These are phyloP conservation scores for Porcisia deanei DNA, from an alignment of 208 protist genomes.

Conservation along the genomic window DNA sequence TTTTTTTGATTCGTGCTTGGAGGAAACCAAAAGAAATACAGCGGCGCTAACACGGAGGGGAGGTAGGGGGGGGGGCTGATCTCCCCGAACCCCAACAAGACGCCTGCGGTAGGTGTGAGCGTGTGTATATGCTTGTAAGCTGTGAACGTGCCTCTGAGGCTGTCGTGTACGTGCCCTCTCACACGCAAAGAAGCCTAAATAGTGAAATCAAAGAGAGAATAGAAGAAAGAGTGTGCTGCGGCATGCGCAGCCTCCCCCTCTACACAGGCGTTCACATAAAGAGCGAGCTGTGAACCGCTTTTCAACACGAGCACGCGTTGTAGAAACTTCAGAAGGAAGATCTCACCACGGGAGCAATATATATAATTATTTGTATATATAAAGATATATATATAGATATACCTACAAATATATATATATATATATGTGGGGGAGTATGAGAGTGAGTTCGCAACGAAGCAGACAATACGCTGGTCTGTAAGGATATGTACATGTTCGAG, in stretches of 20 bases:
- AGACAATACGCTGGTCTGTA: too few species aligned
- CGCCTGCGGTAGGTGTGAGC: background rate
- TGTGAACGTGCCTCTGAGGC: background rate
- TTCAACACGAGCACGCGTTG: background rate
- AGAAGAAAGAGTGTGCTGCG: background rate
- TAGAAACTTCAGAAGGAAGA: background rate
- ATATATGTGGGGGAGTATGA: too few species aligned
- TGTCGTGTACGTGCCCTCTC: background rate
- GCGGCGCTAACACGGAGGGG: background rate
- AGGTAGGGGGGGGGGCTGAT: too few species aligned
- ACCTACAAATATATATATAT: too few species aligned
- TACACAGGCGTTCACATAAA: background rate
- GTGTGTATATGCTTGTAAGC: background rate
- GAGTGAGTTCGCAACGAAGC: too few species aligned
- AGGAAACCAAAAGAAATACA: background rate
- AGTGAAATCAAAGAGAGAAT: background rate
- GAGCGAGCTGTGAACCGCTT: background rate
- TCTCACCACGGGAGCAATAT: too few species aligned
- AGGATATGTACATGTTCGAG: background rate
- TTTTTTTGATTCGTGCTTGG: background rate
- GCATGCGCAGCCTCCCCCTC: background rate
- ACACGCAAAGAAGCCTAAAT: too few species aligned
- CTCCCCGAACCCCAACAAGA: background rate
- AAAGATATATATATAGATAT: too few species aligned
- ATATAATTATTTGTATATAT: too few species aligned